A percentile compares a stretch with the other conserved stretches of the same genome.
These are phyloP conservation scores for Mycena leptocephala DNA, from an alignment of 768 basidiomycete genomes.

Conservation along the genomic window DNA sequence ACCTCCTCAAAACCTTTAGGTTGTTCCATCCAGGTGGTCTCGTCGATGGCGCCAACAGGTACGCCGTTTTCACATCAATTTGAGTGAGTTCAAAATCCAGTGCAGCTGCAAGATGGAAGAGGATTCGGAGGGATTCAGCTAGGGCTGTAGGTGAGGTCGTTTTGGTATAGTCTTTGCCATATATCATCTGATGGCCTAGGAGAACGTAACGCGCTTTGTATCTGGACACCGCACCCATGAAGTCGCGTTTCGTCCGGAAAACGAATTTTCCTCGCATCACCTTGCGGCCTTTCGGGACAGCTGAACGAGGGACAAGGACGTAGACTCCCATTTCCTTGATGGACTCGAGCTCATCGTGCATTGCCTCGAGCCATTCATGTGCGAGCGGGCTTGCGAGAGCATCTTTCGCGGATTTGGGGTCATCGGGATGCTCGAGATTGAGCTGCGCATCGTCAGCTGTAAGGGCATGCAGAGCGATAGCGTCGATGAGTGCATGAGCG, in stretches of 20 bases:
- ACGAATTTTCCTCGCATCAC: slow-evolving; percentile 51
- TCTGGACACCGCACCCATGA: slow-evolving; percentile 42
- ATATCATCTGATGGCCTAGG: slow-evolving; percentile 58
- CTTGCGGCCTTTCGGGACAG: slow-evolving; percentile 40
- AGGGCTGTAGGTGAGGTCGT: slow-evolving; percentile 59
- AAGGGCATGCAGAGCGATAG: neutral
- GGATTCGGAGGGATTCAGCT: slow-evolving; percentile 54
- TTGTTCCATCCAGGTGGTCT: slow-evolving; percentile 53
- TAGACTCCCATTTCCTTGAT: slow-evolving; percentile 47
- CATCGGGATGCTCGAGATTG: neutral
- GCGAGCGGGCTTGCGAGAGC: neutral
- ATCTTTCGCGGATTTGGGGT: neutral
- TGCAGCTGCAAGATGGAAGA: slow-evolving; percentile 53
- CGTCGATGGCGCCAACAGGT: slow-evolving; percentile 51
- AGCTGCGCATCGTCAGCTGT: neutral
- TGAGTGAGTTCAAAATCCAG: slow-evolving; percentile 55
- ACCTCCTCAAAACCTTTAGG: slow-evolving; percentile 45
- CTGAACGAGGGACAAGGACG: slow-evolving; percentile 39
- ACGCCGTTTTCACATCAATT: slow-evolving; percentile 59
- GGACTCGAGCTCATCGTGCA: slow-evolving; percentile 43
- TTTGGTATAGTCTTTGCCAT: slow-evolving; percentile 58
- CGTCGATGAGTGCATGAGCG: neutral
- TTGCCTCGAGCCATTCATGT: slow-evolving; percentile 31
- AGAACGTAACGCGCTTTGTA: slow-evolving; percentile 60
- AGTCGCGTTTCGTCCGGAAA: slow-evolving; percentile 51